These are phyloP conservation scores for Cichorium intybus DNA, from an alignment of 140 eudicot species.

Conservation along the genomic window DNA sequence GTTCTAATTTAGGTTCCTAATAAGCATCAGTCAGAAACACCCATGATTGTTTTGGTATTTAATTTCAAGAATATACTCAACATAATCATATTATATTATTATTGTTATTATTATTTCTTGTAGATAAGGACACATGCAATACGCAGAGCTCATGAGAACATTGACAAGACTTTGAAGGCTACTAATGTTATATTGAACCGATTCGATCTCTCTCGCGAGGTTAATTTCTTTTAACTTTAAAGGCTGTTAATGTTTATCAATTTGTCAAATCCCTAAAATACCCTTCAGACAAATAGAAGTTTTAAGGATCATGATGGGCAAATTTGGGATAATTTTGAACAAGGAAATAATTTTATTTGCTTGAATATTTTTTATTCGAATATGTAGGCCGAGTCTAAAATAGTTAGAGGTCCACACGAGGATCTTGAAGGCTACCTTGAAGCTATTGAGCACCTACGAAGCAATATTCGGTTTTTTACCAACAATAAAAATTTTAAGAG, in stretches of 20 bases:
- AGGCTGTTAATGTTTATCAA: not conserved
- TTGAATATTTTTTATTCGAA: slow-evolving; percentile 18
- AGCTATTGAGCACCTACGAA: slow-evolving; percentile 73
- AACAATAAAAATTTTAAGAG: slow-evolving; percentile 68
- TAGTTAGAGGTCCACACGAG: slow-evolving; percentile 89
- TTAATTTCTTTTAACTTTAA: slow-evolving; percentile 23
- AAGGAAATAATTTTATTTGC: too few relatives aligned
- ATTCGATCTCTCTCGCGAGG: slow-evolving; percentile 78
- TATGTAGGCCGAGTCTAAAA: slow-evolving; percentile 86
- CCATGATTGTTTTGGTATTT: slow-evolving; percentile 1
- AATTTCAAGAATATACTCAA: not conserved
- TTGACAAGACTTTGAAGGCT: slow-evolving; percentile 76
- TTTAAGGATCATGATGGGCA: too few relatives aligned
- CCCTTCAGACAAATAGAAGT: not conserved
- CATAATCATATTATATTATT: not conserved
- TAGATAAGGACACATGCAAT: slow-evolving; percentile 78
- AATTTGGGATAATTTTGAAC: too few relatives aligned
- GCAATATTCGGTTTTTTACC: slow-evolving; percentile 60
- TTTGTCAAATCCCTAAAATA: not conserved
- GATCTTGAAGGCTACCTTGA: slow-evolving; percentile 89
- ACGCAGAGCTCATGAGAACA: slow-evolving; percentile 85
- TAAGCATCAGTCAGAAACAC: not conserved
- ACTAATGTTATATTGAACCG: slow-evolving; percentile 64
- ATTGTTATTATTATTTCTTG: not conserved
- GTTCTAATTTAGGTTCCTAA: not conserved